These are phyloP conservation scores for Naumovozyma baii DNA, from an alignment of 805 yeast genomes.

Conservation along the genomic window DNA sequence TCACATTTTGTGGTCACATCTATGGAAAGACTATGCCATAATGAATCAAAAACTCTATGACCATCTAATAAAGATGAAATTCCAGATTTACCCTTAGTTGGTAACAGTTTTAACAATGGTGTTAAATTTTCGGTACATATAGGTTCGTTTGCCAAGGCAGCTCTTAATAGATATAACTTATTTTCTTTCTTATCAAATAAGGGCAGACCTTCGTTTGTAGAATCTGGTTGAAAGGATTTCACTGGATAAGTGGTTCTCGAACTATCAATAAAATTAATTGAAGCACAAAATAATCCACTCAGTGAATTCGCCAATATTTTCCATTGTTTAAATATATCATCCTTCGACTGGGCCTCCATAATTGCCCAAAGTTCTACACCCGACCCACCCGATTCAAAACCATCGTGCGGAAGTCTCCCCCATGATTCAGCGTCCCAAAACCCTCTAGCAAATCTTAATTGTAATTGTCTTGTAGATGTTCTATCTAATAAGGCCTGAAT, in stretches of 20 bases:
- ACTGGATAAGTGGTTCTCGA: constrained; percentile 65
- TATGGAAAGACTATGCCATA: constrained; percentile 90
- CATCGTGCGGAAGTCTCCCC: constrained; percentile 73
- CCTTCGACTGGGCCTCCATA: constrained; percentile 51
- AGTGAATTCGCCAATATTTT: constrained; percentile 57
- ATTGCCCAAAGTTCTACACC: constrained; percentile 93
- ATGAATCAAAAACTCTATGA: constrained; percentile 78
- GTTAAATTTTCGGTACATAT: constrained; percentile 95
- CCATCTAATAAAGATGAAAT: constrained; percentile 80
- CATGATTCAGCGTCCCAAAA: constrained; percentile 87
- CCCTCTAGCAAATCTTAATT: constrained; percentile 83
- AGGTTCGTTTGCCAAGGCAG: constrained; percentile 90
- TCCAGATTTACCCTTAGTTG: constrained; percentile 88
- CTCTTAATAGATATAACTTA: constrained; percentile 52
- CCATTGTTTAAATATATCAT: constrained; percentile 61
- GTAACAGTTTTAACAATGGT: constrained; percentile 80
- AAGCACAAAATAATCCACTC: constrained; percentile 92
- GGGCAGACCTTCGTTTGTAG: constrained; percentile 16
- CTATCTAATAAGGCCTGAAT: constrained; percentile 65
- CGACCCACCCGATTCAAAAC: constrained; percentile 74
- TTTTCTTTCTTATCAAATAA: constrained; percentile 20
- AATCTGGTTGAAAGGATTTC: constrained; percentile 27
- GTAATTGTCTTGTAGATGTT: constrained; percentile 65
- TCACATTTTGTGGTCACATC: constrained; percentile 58
- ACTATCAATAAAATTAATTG: constrained; percentile 77